These are phyloP conservation scores for Nitzschia inconspicua DNA, from an alignment of 108 stramenopile species.

Conservation along the genomic window DNA sequence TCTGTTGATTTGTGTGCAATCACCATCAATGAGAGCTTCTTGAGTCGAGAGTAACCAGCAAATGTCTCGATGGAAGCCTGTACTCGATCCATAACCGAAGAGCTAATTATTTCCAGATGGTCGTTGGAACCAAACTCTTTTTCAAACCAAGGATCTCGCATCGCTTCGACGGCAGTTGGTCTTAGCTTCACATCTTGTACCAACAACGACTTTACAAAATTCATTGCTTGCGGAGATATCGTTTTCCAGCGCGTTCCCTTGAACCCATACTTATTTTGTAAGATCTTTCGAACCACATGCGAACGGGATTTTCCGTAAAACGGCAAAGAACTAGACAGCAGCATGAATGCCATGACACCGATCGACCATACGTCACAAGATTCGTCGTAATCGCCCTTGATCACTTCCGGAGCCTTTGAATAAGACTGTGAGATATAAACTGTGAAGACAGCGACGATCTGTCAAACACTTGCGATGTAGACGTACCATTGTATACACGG, in stretches of 20 bases:
- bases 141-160: constrained; percentile 36
- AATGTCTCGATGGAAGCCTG: constrained; percentile 45
- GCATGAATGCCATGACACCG: constrained; percentile 76
- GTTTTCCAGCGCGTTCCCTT: constrained; percentile 44
- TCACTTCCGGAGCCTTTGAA: constrained; percentile 83
- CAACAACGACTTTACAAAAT: constrained; percentile 46
- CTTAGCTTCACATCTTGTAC: constrained; percentile 25
- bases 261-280: constrained; percentile 40
- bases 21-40: constrained; percentile 67
- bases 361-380: constrained; percentile 73
- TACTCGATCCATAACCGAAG: constrained; percentile 31
- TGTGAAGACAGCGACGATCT: neutral
- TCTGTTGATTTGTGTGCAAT: constrained; percentile 67
- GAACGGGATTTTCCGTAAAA: constrained; percentile 60
- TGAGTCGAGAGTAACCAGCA: constrained; percentile 43
- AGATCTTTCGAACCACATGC: constrained; percentile 49
- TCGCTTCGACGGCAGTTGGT: constrained; percentile 39
- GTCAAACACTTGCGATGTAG: too few relatives aligned
- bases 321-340: constrained; percentile 64
- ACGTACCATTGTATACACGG: constrained; percentile 1
- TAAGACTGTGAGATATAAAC: constrained; percentile 27
- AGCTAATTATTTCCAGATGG: too few relatives aligned
- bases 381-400: constrained; percentile 67
- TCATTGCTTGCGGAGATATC: constrained; percentile 31
- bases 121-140: too few relatives aligned